Base-by-base conservation (phyloP, 352 stramenopile genomes). In the Aphanomyces euteiches region DNA sequence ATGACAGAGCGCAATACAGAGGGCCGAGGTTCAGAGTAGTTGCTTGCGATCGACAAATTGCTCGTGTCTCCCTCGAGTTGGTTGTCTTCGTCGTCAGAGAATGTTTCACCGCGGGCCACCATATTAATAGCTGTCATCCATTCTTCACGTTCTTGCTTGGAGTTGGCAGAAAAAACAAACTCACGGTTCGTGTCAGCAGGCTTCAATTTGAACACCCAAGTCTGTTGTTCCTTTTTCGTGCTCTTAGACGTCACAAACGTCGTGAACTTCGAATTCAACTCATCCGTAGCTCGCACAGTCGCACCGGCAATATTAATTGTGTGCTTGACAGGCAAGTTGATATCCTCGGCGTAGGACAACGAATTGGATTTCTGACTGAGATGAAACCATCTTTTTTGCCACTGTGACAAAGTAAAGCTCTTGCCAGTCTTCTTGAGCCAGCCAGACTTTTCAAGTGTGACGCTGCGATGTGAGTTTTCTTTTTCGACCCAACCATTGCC, bases 261-360 rank as follows among this genome's bases (percentile, higher is more conserved):
- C 53, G 83, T 95, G 73, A 89, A 93, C 60, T 89, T 90, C 47
- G 92, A 83, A 60, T 93, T 95, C 81, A 95, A 89, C 43, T 93
- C 84, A 69, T 95, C 80, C 1, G 87, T 84, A 37, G 83, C 79
- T 50, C 77, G 81, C 17, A 95, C 75, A 0, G 77, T 85, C 67
- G 85, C 92, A 56, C 84, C 82, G 19, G 76, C 78, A 34, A 95
- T 65, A 36, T 86, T 81, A 19, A 95, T 93, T 5, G 59, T 67
- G 21, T 88, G 64, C 72, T 92, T 92, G 10, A 81, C 82, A 43
- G 85, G 79, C 47, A 83, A 74, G 21, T 34, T 61, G 15, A 88
- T 79, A 37, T 93, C 82, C 36, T 93, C 87, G 1, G 85, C 78
- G 64, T 95, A 95, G 64, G 84, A 93, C 37, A 95, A 71, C 7